phyloP scores from a whole-genome alignment of 208 protist species.

The Trypanosoma avium region DNA sequence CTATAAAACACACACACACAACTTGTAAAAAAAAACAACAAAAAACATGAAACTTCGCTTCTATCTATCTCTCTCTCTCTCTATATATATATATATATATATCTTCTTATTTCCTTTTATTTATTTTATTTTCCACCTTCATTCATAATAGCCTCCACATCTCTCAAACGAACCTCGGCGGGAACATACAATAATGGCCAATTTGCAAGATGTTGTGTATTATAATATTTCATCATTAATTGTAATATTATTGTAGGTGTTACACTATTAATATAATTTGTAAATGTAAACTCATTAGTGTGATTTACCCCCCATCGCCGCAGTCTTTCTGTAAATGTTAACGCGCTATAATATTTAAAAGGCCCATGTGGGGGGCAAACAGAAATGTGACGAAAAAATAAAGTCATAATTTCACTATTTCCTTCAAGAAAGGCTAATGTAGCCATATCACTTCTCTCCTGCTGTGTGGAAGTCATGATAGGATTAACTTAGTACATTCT shows the following conservation, averaged over 20 bases:
- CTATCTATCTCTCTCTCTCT: too few species aligned
- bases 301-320: slow-evolving; percentile 15
- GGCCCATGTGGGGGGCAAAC: slow-evolving; percentile 69
- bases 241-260: slow-evolving; percentile 51
- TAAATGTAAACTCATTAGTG: not conserved
- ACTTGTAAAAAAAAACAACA: too few species aligned
- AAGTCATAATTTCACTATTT: slow-evolving; percentile 64
- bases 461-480: too few species aligned
- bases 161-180: slow-evolving; percentile 56
- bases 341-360: slow-evolving; percentile 64
- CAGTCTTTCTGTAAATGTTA: slow-evolving; percentile 69
- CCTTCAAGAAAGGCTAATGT: slow-evolving; percentile 38
- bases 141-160: slow-evolving; percentile 49
- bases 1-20: too few species aligned
- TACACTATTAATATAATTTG: slow-evolving; percentile 28
- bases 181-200: slow-evolving; percentile 81
- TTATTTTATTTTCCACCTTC: not conserved
- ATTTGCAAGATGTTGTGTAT: slow-evolving; percentile 56
- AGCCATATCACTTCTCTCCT: not conserved
- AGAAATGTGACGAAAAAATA: slow-evolving; percentile 72
- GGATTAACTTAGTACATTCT: too few species aligned
- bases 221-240: slow-evolving; percentile 62
- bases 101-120: not conserved
- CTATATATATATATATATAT: too few species aligned
- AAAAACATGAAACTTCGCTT: too few species aligned